Base-by-base conservation (phyloP, 2,329 filamentous ascomycete species). In the Mariannaea sp. region DNA sequence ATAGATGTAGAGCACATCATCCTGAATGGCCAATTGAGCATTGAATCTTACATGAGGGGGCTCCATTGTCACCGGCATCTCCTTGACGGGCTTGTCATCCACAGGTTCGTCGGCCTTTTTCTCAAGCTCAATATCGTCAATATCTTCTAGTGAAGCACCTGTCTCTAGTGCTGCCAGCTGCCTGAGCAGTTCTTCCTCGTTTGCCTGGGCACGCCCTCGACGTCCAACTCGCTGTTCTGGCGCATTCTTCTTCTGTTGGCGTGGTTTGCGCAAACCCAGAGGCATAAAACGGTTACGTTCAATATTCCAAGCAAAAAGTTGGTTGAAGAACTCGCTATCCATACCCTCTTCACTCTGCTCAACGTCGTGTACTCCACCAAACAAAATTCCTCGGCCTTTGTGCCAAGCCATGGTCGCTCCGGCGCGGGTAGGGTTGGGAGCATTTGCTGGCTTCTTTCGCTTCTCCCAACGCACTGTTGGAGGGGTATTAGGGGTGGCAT, bases 261-360 rank as follows among this genome's bases (percentile, higher is more conserved):
- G 85, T 2, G 90, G 83, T 62, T 91, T 90, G 46, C 92, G 82
- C 39, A 97, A 77, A 8, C 78, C 77, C 38, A 97, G 78, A 2
- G 89, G 90, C 77, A 97, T 97, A 76, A 96, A 97, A 7, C 94
- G 82, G 70, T 99, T 99, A 54, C 93, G 84, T 66, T 97, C 94
- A 58, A 96, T 86, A 68, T 96, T 97, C 90, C 92, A 97, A 5
- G 92, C 89, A 66, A 89, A 95, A 19, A 97, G 75, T 50, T 87
- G 83, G 65, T 97, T 93, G 77, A 97, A 99, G 74, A 99, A 99
- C 70, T 97, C 92, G 68, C 90, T 96, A 49, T 99, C 93, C 61
- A 99, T 96, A 3, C 90, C 92, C 71, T 99, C 94, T 69, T 96
- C 92, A 59, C 84, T 93, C 69, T 92, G 83, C 71, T 96, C 91